Conservation (phyloP, 2,329 filamentous ascomycete species). For the Epichloe aotearoae region DNA sequence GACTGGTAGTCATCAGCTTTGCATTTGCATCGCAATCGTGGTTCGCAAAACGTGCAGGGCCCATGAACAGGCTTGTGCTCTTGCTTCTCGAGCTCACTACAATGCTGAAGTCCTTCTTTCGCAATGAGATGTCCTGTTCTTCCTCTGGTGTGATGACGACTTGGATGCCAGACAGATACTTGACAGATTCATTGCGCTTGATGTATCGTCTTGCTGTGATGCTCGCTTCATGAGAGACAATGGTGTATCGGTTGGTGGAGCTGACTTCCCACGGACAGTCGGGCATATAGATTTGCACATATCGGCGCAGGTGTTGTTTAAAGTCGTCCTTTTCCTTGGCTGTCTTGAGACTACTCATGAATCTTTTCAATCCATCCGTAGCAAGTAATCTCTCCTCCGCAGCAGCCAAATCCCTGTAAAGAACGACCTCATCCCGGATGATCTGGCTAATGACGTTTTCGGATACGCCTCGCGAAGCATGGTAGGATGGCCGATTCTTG, state of each 20-base stretch:
- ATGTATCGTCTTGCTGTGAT: slow-evolving; percentile 72
- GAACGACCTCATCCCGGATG: slow-evolving; percentile 52
- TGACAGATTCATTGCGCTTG: slow-evolving; percentile 71
- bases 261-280: slow-evolving; percentile 90
- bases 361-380: slow-evolving; percentile 62
- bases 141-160: slow-evolving; percentile 88
- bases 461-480: slow-evolving; percentile 65
- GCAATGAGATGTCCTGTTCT: slow-evolving; percentile 65
- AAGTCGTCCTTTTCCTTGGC: slow-evolving; percentile 80
- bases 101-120: slow-evolving; percentile 90
- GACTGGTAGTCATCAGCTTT: slow-evolving; percentile 67
- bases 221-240: slow-evolving; percentile 77
- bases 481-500: slow-evolving; percentile 83
- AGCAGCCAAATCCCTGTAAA: slow-evolving; percentile 55
- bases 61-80: slow-evolving; percentile 81
- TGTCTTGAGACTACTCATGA: slow-evolving; percentile 52
- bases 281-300: slow-evolving; percentile 82
- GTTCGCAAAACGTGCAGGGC: slow-evolving; percentile 90
- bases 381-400: slow-evolving; percentile 63
- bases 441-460: slow-evolving; percentile 49
- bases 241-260: slow-evolving; percentile 89
- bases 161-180: slow-evolving; percentile 81
- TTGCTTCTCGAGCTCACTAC: slow-evolving; percentile 90
- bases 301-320: slow-evolving; percentile 70
- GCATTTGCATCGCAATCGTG: slow-evolving; percentile 95